A percentile compares a stretch with the other conserved stretches of the same genome.
Evolutionary conservation across 345 rosid genomes (phyloP).

Genomic region (Syzygium aromaticum): DNA sequence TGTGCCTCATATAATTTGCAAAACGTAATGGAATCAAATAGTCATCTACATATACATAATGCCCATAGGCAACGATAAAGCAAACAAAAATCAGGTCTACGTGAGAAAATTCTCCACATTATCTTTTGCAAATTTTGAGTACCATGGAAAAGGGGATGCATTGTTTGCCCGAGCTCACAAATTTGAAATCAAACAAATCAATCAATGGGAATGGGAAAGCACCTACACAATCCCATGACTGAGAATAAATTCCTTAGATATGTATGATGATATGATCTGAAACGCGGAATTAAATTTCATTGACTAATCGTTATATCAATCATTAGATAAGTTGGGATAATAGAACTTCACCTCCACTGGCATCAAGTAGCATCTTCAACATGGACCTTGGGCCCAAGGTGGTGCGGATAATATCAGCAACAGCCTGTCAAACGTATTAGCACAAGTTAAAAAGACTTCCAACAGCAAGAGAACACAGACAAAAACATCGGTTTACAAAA

Average conservation of each 20-base stretch:
- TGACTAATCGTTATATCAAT: neutral
- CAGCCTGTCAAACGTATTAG: conserved; percentile 39
- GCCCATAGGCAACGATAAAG: neutral
- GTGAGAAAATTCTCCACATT: neutral
- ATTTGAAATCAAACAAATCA: neutral
- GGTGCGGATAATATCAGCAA: conserved; percentile 88
- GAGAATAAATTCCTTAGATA: neutral
- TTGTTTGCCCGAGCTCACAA: neutral
- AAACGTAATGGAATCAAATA: neutral
- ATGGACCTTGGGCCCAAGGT: conserved; percentile 97
- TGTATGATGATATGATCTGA: neutral
- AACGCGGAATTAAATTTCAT: neutral
- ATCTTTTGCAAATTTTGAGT: neutral
- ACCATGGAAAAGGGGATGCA: neutral
- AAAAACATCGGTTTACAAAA: neutral
- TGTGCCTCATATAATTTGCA: neutral
- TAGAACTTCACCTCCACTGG: conserved; percentile 54
- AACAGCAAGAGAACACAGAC: neutral
- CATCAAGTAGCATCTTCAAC: conserved; percentile 96
- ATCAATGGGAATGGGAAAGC: neutral
- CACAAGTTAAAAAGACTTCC: neutral
- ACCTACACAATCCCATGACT: neutral
- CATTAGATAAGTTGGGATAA: neutral
- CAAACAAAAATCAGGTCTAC: neutral
- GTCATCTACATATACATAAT: neutral